Percentiles rank a stretch among this genome's conserved stretches.
Conservation (phyloP, 331 rosid genomes). For the Dryas integrifolia region DNA sequence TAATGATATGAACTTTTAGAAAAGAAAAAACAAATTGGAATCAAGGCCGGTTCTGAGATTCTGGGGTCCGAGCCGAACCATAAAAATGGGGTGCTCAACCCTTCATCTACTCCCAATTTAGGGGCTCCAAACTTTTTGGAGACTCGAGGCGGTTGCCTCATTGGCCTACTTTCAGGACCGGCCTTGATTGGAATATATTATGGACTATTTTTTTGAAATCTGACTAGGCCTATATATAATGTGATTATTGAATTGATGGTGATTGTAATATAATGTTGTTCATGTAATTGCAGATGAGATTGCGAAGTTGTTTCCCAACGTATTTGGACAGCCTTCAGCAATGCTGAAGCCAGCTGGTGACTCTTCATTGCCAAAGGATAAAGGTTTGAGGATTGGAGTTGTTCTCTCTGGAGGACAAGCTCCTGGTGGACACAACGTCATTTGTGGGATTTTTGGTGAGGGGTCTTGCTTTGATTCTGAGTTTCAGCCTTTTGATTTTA, state of each 20-base stretch:
- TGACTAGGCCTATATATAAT: neutral
- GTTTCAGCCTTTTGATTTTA: neutral
- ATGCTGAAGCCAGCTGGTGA: neutral
- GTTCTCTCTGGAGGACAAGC: constrained; percentile 33
- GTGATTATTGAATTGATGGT: neutral
- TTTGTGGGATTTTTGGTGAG: constrained; percentile 24
- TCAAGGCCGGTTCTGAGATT: too few relatives aligned
- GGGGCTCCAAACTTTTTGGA: too few relatives aligned
- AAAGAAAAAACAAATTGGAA: too few relatives aligned
- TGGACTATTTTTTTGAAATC: neutral
- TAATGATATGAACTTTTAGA: too few relatives aligned
- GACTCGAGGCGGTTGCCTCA: too few relatives aligned
- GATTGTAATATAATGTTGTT: neutral
- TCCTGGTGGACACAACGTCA: constrained; percentile 31
- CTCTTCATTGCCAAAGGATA: constrained; percentile 7
- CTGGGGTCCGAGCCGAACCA: too few relatives aligned
- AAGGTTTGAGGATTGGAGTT: constrained; percentile 23
- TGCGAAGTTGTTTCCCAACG: constrained; percentile 25
- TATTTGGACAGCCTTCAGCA: constrained; percentile 25
- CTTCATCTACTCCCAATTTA: too few relatives aligned
- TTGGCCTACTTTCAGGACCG: too few relatives aligned
- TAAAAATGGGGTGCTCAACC: too few relatives aligned
- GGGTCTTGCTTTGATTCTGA: neutral
- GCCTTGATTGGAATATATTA: neutral
- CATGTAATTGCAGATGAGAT: constrained; percentile 22